Evolutionary conservation across 179 eudicot genomes (phyloP), one percentile per base, ranked within the genome.

Genomic region (Heliamphora pulchella): DNA sequence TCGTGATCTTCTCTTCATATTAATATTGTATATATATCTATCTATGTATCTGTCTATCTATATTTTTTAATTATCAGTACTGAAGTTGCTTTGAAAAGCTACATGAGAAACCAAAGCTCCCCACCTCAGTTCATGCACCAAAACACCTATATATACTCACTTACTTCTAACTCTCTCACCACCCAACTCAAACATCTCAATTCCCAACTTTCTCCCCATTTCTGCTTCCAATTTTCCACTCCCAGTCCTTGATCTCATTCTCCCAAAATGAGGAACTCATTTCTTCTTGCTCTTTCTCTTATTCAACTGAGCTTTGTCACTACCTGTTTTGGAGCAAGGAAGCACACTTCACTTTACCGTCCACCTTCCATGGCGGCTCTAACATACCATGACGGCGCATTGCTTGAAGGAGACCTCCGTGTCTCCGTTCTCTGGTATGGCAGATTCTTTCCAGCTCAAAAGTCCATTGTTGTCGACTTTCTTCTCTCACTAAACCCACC

Each of bases 371-470:
- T 73, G 61, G 46, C 59, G 31, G 31, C 31, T 51, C 17, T 73
- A 53, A 71, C 44, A 39, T 84, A 89, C 85, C 91, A 89, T 75
- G 79, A 85, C 6, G 92, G 92, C 61, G 86, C 86, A 1, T 85
- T 84, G 43, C 84, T 86, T 0, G 78, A 58, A 7, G 90, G 91
- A 13, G 63, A 76, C 9, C 59, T 89, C 54, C 73, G 81, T 68
- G 81, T 89, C 39, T 84, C 85, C 50, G 86, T 87, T 13, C 81
- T 89, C 43, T 89, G 90, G 90, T 89, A 89, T 61, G 92, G 92
- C 0, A 81, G 82, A 9, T 89, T 89, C 88, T 69, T 84, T 55
- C 86, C 89, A 5, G 62, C 80, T 82, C 90, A 89, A 77, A 87
- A 85, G 15, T 83, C 92, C 67, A 83, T 86, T 75, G 74, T 89